phyloP scores from a whole-genome alignment of 2,329 filamentous ascomycete genomes.

The Botrytis sinoallii region DNA sequence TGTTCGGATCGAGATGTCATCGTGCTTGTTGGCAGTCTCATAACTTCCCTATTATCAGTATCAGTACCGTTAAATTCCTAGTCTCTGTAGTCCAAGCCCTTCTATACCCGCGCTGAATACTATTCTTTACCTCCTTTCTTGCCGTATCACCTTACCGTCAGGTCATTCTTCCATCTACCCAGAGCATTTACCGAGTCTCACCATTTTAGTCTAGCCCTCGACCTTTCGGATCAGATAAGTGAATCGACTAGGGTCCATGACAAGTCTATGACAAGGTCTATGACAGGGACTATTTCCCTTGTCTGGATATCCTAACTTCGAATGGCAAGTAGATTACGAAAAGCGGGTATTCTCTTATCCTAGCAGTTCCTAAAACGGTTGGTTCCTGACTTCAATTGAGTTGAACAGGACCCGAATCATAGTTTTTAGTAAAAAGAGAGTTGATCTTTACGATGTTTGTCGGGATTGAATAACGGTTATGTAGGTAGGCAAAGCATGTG shows the following conservation, averaged over 20 bases:
- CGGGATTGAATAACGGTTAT: not conserved
- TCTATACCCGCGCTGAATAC: not conserved
- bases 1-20: not conserved
- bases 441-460: not conserved
- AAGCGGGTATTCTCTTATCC: not conserved
- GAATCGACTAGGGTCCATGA: not conserved
- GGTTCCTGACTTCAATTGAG: not conserved
- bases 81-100: not conserved
- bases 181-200: not conserved
- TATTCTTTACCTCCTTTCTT: not conserved
- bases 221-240: slow-evolving; percentile 8
- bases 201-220: not conserved
- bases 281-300: not conserved
- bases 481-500: not conserved
- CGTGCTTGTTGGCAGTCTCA: not conserved
- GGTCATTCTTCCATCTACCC: not conserved
- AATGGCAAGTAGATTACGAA: not conserved
- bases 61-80: not conserved
- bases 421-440: not conserved
- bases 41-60: not conserved
- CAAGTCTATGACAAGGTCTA: not conserved
- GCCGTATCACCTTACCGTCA: not conserved
- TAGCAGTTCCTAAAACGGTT: not conserved
- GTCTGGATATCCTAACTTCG: not conserved
- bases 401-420: not conserved